phyloP scores from a whole-genome alignment of 2,329 filamentous ascomycete species.

The Monilinia fructicola region DNA sequence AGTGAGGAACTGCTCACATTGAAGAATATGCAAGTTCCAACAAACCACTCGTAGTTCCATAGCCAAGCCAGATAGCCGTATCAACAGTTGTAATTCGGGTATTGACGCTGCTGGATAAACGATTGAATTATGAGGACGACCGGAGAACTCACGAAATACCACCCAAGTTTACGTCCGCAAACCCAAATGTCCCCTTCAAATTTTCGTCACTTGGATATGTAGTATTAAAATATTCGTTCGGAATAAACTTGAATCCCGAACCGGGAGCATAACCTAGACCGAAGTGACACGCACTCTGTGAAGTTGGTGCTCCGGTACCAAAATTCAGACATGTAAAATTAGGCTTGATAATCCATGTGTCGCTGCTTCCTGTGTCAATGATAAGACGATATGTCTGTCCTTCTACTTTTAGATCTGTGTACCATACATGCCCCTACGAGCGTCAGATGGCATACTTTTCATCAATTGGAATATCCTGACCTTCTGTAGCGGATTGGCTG shows the following conservation, averaged over 20 bases:
- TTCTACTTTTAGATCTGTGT: slow-evolving; percentile 21
- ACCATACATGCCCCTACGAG: slow-evolving; percentile 11
- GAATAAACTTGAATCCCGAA: slow-evolving; percentile 42
- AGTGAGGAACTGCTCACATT: slow-evolving; percentile 35
- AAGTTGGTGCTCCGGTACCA: slow-evolving; percentile 11
- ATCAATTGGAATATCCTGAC: not conserved
- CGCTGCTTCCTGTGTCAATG: slow-evolving; percentile 50
- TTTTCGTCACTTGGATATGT: slow-evolving; percentile 48
- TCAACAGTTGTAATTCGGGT: slow-evolving; percentile 51
- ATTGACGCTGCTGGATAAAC: not conserved
- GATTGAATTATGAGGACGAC: not conserved
- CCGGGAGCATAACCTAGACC: slow-evolving; percentile 27
- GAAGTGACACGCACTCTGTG: slow-evolving; percentile 27
- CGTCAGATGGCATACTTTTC: not conserved
- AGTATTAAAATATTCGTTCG: slow-evolving; percentile 46
- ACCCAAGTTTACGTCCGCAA: slow-evolving; percentile 44
- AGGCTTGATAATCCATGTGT: slow-evolving; percentile 46
- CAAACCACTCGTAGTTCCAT: slow-evolving; percentile 49
- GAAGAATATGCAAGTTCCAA: slow-evolving; percentile 53
- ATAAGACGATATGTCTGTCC: slow-evolving; percentile 30
- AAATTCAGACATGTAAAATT: slow-evolving; percentile 43
- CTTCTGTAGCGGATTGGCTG: slow-evolving; percentile 1
- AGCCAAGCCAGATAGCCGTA: slow-evolving; percentile 46
- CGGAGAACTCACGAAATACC: slow-evolving; percentile 43
- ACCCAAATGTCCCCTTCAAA: slow-evolving; percentile 44